Base-by-base conservation (phyloP, 768 basidiomycete genomes). In the Tricholoma furcatifolium region DNA sequence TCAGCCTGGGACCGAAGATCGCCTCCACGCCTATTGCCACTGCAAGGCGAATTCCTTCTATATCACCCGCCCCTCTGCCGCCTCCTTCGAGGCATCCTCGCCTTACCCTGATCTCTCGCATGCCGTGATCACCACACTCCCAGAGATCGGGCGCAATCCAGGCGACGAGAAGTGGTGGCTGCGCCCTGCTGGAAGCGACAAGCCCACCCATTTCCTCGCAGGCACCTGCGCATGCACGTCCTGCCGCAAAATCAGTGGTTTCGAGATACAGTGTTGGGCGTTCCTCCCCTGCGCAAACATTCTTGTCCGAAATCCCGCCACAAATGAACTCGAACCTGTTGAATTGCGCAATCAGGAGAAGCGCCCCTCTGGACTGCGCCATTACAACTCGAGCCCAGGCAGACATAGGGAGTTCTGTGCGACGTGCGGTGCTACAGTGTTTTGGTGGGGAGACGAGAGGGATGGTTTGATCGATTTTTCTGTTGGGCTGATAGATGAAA, bases 351-450 rank as follows among this genome's bases (percentile, higher is more conserved):
- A 59, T 21, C 53, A 38, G 27, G 45, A n/a, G 3, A 39, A 41
- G 17, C 49, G 63, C 12, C 65, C 66, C 1, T 55, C 54, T 17
- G 64, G 60, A 3, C 53, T 70, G 24, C 57, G 53, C 32, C 62
- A 55, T n/a, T 69, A 66, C 51, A 40, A 43, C 10, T 62, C 63
- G 4, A 65, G 62, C 31, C 46, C 55, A 4, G 65, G 67, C 4
- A 38, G 55, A 14, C 60, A 61, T 43, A 54, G 66, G 17, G 67
- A 68, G 47, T 70, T 65, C 34, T 69, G 68, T 51, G 50, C 50
- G 6, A 68, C 60, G 1, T 71, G 68, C 44, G 68, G 70, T 14
- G 67, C 68, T 11, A 69, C 62, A 2, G 65, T 59, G 17, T 69
- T 69, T 39, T 65, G 64, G 63, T 67, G 65, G 66, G 54, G 52